Conservation (phyloP, 768 basidiomycete genomes). For the Leccinum disarticulatum region DNA sequence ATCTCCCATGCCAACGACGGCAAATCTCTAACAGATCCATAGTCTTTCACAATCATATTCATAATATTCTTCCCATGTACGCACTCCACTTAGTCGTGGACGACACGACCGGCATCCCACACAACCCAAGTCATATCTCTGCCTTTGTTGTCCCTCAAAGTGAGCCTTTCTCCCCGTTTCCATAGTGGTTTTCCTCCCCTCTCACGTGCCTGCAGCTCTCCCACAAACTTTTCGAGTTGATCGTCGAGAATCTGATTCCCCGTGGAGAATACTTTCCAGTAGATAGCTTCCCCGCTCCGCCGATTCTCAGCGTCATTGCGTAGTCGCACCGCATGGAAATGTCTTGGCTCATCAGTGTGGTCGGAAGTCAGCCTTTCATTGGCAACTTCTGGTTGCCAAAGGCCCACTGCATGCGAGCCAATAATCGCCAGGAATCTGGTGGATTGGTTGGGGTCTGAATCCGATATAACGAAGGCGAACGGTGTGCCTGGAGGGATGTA, state of each 20-base stretch:
- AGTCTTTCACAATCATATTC: background rate
- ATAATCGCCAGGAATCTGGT: constrained; percentile 19
- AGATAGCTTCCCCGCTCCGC: background rate
- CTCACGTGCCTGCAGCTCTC: background rate
- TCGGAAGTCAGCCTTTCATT: background rate
- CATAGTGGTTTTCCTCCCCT: constrained; percentile 6
- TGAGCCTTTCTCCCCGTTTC: constrained; percentile 8
- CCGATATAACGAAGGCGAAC: constrained; percentile 21
- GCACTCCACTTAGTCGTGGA: background rate
- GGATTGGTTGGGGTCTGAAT: constrained; percentile 9
- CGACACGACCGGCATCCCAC: constrained; percentile 17
- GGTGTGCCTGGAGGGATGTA: constrained; percentile 2
- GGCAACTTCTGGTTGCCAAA: constrained; percentile 3
- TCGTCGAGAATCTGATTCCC: constrained; percentile 10
- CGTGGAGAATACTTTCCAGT: constrained; percentile 12
- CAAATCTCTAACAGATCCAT: background rate
- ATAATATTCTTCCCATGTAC: background rate
- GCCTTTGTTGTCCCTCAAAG: background rate
- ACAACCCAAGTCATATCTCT: constrained; percentile 13
- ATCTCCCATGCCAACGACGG: background rate
- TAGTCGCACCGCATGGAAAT: constrained; percentile 11
- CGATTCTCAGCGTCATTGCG: background rate
- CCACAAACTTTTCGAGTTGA: constrained; percentile 5
- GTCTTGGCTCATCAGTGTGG: background rate
- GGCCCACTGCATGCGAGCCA: constrained; percentile 18